These are phyloP conservation scores for Pyricularia sp. DNA, from an alignment of 2,329 filamentous ascomycete species.

Conservation along the genomic window DNA sequence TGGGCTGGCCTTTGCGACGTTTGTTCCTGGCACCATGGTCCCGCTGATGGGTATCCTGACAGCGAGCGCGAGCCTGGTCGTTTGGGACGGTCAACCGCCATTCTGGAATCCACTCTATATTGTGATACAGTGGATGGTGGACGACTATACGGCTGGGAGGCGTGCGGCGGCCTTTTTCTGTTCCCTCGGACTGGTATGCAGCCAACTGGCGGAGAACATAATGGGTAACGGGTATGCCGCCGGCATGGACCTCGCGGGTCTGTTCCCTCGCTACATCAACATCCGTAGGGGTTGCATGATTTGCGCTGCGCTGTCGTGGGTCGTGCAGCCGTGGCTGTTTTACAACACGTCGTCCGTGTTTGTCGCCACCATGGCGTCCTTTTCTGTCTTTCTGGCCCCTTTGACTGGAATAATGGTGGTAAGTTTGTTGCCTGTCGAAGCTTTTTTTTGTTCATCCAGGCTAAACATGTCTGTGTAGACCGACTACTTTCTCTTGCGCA, in stretches of 20 bases:
- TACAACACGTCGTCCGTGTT: conserved; percentile 19
- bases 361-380: conserved; percentile 24
- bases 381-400: conserved; percentile 28
- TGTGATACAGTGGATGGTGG: conserved; percentile 25
- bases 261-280: conserved; percentile 44
- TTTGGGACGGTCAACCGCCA: conserved; percentile 14
- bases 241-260: conserved; percentile 45
- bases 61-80: conserved; percentile 15
- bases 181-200: conserved; percentile 30
- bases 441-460: background rate
- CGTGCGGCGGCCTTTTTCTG: conserved; percentile 37
- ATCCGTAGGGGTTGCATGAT: conserved; percentile 35
- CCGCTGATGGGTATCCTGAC: conserved; percentile 28
- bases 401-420: conserved; percentile 27
- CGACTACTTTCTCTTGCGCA: conserved; percentile 26
- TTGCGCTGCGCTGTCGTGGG: conserved; percentile 10
- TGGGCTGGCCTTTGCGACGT: conserved; percentile 26
- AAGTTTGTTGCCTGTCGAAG: background rate
- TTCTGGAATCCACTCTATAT: conserved; percentile 34
- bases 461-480: conserved; percentile 3
- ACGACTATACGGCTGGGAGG: conserved; percentile 18
- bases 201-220: conserved; percentile 33
- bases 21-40: conserved; percentile 27
- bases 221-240: conserved; percentile 38
- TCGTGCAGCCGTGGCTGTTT: conserved; percentile 22